Base-by-base conservation (phyloP, 805 yeast genomes). In the Blastobotrys robertii region DNA sequence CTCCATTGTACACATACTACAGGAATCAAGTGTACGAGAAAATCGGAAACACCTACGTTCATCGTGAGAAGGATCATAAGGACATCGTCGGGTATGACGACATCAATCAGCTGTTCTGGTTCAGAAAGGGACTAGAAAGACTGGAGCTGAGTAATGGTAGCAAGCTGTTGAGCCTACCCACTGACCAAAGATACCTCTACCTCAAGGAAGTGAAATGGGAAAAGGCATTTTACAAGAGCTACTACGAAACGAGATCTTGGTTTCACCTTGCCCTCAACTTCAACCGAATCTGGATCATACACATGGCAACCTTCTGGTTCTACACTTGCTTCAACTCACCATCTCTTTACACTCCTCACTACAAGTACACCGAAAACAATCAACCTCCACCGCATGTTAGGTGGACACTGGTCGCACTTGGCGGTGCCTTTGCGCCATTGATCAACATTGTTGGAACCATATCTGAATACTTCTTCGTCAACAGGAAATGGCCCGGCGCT, bases 401-500 rank as follows among this genome's bases (percentile, higher is more conserved):
- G 60, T 94, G 96, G 96, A 88, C 97, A 47, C 72, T 94, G 33
- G 81, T 81, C 51, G 95, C 95, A 42, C 70, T 88, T 55, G 97
- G 90, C 67, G 98, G 98, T 73, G 66, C 83, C 40, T 72, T 90
- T 55, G 97, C 97, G 42, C 67, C 79, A 47, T 60, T 75, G 39
- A 76, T 92, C 57, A 95, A 92, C 68, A 73, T 92, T 47, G 53
- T 76, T 45, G 98, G 98, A 40, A 88, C 97, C 25, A 46, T 87
- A 31, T 77, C 84, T 58, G 98, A 92, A 68, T 90, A 95, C 95
- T 70, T 79, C 62, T 92, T 87, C 58, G 97, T 92, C 48, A 98
- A 98, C 53, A 81, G 97, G 68, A 77, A 81, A 55, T 92, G 97
- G 97, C 94, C 97, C 30, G 98, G 99, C 67, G 97, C 97, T 64